Evolutionary conservation across 345 rosid species (phyloP).

Genomic region (Mallotus nudiflorus): DNA sequence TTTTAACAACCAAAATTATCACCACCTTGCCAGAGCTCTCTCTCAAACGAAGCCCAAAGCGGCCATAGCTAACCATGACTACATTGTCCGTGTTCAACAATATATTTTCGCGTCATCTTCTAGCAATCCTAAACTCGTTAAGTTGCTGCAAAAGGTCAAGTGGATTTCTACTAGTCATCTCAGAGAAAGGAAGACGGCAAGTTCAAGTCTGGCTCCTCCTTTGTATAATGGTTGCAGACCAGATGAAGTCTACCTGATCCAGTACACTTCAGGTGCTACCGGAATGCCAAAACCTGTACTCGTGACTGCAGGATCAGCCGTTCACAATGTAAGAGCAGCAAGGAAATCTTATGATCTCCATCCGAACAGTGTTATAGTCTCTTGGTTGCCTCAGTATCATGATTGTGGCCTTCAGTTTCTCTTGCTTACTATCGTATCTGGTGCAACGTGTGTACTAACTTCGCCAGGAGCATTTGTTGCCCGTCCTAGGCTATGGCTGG

Average conservation of each 20-base stretch:
- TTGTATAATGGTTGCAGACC: constrained; percentile 40
- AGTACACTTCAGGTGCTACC: constrained; percentile 70
- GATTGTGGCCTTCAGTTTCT: constrained; percentile 68
- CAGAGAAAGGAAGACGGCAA: neutral
- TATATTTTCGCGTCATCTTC: constrained; percentile 36
- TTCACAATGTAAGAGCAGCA: constrained; percentile 60
- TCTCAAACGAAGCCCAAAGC: constrained; percentile 58
- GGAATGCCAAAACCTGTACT: constrained; percentile 65
- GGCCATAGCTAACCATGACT: constrained; percentile 47
- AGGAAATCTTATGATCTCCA: constrained; percentile 58
- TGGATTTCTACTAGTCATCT: constrained; percentile 52
- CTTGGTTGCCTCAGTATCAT: constrained; percentile 71
- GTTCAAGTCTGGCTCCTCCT: neutral
- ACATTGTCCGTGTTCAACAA: constrained; percentile 30
- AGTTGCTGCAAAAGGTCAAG: constrained; percentile 33
- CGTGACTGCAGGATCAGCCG: constrained; percentile 62
- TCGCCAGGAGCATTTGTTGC: constrained; percentile 41
- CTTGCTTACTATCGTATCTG: constrained; percentile 47
- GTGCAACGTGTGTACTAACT: constrained; percentile 57
- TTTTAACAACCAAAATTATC: constrained; percentile 31
- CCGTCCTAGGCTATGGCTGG: constrained; percentile 62
- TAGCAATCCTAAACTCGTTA: constrained; percentile 27
- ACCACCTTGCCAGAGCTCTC: constrained; percentile 52
- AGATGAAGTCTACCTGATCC: constrained; percentile 53
- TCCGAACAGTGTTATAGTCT: constrained; percentile 47